Percentiles rank a stretch among this genome's conserved stretches.
Conservation (phyloP, 2,329 filamentous ascomycete species). For the Rasamsonia emersonii region DNA sequence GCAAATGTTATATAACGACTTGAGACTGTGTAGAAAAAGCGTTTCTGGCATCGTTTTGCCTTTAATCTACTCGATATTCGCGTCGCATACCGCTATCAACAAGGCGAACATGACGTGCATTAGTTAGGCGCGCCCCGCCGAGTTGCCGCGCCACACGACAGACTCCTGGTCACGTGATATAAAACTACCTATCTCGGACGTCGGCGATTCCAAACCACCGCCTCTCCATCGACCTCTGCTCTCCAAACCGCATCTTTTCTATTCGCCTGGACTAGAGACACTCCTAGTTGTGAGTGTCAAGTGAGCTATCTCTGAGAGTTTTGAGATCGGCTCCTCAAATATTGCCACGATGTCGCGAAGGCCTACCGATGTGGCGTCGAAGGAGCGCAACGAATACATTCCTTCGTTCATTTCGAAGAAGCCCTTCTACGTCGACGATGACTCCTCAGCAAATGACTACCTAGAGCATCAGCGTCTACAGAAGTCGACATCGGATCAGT, state of each 20-base stretch:
- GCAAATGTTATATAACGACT: neutral
- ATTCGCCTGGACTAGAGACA: too few species aligned
- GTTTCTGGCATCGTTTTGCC: too few species aligned
- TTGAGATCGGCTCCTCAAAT: neutral
- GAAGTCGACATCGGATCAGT: constrained; percentile 57
- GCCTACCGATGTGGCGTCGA: constrained; percentile 48
- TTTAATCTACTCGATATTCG: too few species aligned
- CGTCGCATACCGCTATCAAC: constrained; percentile 6
- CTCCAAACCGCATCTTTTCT: too few species aligned
- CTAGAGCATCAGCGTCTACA: constrained; percentile 91
- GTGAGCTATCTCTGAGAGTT: neutral
- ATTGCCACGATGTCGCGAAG: constrained; percentile 36
- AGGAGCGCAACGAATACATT: constrained; percentile 97
- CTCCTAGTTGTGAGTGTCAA: too few species aligned
- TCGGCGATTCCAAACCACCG: too few species aligned
- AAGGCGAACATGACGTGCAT: constrained; percentile 9
- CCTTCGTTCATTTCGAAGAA: constrained; percentile 96
- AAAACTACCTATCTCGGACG: too few species aligned
- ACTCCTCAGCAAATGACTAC: constrained; percentile 70
- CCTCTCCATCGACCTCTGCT: too few species aligned
- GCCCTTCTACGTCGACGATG: constrained; percentile 85
- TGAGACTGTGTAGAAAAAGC: too few species aligned
- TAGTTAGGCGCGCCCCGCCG: constrained; percentile 1
- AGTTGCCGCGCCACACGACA: neutral
- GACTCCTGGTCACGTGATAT: neutral